Conservation (phyloP, 2,329 filamentous ascomycete species). For the Cryoendolithus antarcticus region DNA sequence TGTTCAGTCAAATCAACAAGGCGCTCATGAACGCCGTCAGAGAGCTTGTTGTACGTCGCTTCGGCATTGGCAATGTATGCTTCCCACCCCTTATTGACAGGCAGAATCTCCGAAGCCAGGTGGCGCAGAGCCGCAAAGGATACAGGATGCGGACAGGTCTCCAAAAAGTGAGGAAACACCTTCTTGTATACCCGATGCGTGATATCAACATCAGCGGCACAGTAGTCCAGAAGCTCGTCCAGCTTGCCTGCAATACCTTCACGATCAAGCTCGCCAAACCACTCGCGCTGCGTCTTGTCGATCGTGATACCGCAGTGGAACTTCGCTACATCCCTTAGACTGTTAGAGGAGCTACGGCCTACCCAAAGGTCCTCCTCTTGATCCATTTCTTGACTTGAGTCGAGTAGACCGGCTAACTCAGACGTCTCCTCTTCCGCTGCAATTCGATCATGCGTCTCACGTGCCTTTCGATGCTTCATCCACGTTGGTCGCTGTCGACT, state of each 20-base stretch:
- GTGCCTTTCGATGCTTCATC: conserved; percentile 91
- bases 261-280: conserved; percentile 72
- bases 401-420: conserved; percentile 59
- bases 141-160: conserved; percentile 89
- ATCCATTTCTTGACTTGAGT: conserved; percentile 46
- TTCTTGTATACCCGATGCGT: conserved; percentile 91
- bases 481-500: conserved; percentile 90
- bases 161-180: conserved; percentile 79
- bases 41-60: conserved; percentile 65
- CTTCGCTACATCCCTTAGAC: conserved; percentile 84
- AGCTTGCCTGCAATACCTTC: conserved; percentile 57
- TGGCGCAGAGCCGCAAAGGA: conserved; percentile 91
- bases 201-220: conserved; percentile 82
- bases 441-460: conserved; percentile 70
- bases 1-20: conserved; percentile 62
- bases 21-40: conserved; percentile 64
- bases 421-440: conserved; percentile 57
- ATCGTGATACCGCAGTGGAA: conserved; percentile 89
- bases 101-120: conserved; percentile 84
- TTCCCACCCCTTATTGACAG: conserved; percentile 80
- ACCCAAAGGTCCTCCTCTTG: conserved; percentile 96
- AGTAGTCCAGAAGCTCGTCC: conserved; percentile 81
- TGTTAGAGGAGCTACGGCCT: conserved; percentile 87
- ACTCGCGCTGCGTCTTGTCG: conserved; percentile 76
- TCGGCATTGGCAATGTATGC: conserved; percentile 75